Base-by-base conservation (phyloP, 1,284 basidiomycete species). In the Naganishia sp. region DNA sequence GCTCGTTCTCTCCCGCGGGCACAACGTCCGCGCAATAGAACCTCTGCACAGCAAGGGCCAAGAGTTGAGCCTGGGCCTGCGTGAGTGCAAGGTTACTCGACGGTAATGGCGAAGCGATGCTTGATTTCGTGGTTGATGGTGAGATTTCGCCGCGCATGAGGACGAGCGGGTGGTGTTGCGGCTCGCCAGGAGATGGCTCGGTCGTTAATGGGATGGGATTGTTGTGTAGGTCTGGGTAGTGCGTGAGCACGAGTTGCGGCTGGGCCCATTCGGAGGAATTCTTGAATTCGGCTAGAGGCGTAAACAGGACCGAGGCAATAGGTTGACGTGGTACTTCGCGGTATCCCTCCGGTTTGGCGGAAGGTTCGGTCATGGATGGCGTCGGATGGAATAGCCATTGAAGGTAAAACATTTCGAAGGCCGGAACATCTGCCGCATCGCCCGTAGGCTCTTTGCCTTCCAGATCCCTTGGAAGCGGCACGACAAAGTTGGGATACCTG, bases 261-360 rank as follows among this genome's bases (percentile, higher is more conserved):
- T 93, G 94, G 3, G 95, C 92, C 79, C 90, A 98, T 52, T 89
- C 85, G 69, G 86, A 85, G 39, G 90, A 87, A 66, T 87, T 82
- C 80, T 98, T 96, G 85, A 93, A 99, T 81, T 98, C 95, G 71
- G 91, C 89, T 57, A 98, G 83, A 4, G 95, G 90, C 0, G 95
- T 95, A 81, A 96, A 96, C 60, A 99, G 84, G 47, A 95, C 84
- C 0, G 92, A 81, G 1, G 81, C 77, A 2, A 76, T 79, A 47
- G 65, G 74, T 60, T 54, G 81, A 71, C 67, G 76, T 69, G 32
- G 77, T 78, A 56, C 71, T 66, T 76, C 69, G 65, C 73, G 73
- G 69, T 84, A 81, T 17, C 80, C 69, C 45, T 73, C 70, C 18
- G 71, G 71, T 15, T 73, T 73, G 7, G 79, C 72, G 10, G 13